Base-by-base conservation (phyloP, 2,329 filamentous ascomycete species). In the Cryphonectria radicalis region DNA sequence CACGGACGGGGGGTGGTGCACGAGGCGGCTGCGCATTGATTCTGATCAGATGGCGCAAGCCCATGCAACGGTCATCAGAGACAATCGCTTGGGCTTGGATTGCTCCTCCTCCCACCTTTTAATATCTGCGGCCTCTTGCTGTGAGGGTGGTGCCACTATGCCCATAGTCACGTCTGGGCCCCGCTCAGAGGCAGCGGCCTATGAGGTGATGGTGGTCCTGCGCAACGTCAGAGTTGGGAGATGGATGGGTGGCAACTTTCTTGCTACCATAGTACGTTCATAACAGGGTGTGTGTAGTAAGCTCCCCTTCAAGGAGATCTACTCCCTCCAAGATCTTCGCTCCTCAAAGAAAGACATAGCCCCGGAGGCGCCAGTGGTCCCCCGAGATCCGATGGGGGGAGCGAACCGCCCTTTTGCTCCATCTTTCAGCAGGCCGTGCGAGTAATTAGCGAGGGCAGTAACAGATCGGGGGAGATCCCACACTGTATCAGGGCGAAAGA, bases 31-130 rank as follows among this genome's bases (percentile, higher is more conserved):
- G 62, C 66, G 53, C 66, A 42, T 53, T n/a, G 28, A 50, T 28
- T 40, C 25, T 63, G 37, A 59, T 64, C 70, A 28, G 53, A 68
- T 68, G 70, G 66, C 70, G 70, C 65, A 66, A 62, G 40, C 22
- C 67, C 59, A 67, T 66, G 63, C 70, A 72, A 68, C 65, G 62
- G 63, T 71, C 70, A 69, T 53, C 62, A 67, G 69, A 59, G n/a
- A 53, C 55, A 59, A 59, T 19, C 55, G 55, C 8, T 64, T 28
- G 62, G n/a, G 13, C 37, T 63, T 63, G 37, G 37, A 13, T 40
- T 40, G 37, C 37, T 40, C 37, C 11, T 8, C 35, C n/a, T 42
- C 1, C 22, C 32, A 35, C 28, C 25, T 59, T 59, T 35, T 32
- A 37, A 37, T 19, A 32, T 60, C 32, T 60, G 57, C 57, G 4